These are phyloP conservation scores for Botrytis hyacinthi DNA, from an alignment of 2,329 filamentous ascomycete species.

Conservation along the genomic window DNA sequence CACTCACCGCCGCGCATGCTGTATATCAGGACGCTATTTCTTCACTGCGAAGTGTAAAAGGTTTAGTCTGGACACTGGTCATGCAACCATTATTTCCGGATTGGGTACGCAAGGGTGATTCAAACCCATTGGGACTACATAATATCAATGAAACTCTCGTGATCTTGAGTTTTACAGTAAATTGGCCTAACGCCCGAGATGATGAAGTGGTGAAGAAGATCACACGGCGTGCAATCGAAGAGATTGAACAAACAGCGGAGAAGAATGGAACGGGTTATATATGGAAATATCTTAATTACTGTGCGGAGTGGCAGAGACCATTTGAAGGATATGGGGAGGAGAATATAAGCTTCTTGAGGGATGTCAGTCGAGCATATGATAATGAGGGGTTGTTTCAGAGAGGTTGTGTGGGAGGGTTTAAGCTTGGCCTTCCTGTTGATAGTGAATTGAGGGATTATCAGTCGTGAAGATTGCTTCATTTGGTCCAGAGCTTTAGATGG, in stretches of 20 bases:
- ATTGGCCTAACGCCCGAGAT: slow-evolving; percentile 36
- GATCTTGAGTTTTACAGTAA: slow-evolving; percentile 39
- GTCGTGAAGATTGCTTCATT: neutral
- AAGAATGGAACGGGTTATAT: slow-evolving; percentile 30
- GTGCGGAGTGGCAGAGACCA: slow-evolving; percentile 35
- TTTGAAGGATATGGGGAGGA: slow-evolving; percentile 37
- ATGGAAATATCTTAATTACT: slow-evolving; percentile 38
- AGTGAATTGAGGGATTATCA: neutral
- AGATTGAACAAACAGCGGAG: slow-evolving; percentile 38
- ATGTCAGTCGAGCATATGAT: slow-evolving; percentile 20
- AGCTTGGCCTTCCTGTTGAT: neutral
- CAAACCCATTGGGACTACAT: slow-evolving; percentile 35
- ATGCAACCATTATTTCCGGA: slow-evolving; percentile 37
- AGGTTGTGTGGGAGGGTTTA: slow-evolving; percentile 19
- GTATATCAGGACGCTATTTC: slow-evolving; percentile 36
- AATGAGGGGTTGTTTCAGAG: slow-evolving; percentile 22
- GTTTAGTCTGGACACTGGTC: slow-evolving; percentile 40
- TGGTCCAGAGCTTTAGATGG: neutral
- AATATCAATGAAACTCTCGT: slow-evolving; percentile 36
- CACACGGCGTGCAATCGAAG: slow-evolving; percentile 35
- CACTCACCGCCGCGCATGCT: slow-evolving; percentile 34
- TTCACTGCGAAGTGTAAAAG: slow-evolving; percentile 34
- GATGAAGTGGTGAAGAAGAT: slow-evolving; percentile 36
- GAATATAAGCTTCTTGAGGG: slow-evolving; percentile 26
- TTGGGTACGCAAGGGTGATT: slow-evolving; percentile 33